Evolutionary conservation across 2,329 filamentous ascomycete genomes (phyloP).

Genomic region (Helotiales sp.): DNA sequence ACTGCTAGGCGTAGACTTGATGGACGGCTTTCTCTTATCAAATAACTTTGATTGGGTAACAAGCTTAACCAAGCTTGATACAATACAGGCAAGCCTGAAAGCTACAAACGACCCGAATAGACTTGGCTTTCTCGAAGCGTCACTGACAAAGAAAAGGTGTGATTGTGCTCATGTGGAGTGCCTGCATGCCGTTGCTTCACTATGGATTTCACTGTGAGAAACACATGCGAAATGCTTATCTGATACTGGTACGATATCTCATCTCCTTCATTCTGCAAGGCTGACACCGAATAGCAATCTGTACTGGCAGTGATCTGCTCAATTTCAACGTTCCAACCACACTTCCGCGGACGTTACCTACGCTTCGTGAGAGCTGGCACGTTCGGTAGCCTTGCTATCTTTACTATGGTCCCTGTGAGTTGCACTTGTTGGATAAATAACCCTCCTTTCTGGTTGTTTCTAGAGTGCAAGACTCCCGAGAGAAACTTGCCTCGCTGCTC

Average conservation of each 20-base stretch:
- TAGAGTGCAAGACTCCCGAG: too few relatives aligned
- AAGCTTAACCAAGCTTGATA: too few relatives aligned
- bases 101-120: too few relatives aligned
- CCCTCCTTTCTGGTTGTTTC: too few relatives aligned
- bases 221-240: conserved; percentile 38
- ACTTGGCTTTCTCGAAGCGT: too few relatives aligned
- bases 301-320: conserved; percentile 40
- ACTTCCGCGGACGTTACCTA: conserved; percentile 40
- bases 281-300: conserved; percentile 22
- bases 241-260: conserved; percentile 31
- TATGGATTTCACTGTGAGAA: conserved; percentile 49
- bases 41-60: too few relatives aligned
- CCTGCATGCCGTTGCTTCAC: conserved; percentile 58
- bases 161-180: conserved; percentile 60
- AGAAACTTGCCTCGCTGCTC: too few relatives aligned
- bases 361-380: conserved; percentile 41
- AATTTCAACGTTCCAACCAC: conserved; percentile 38
- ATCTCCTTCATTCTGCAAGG: not conserved
- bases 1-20: too few relatives aligned
- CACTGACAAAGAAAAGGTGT: too few relatives aligned
- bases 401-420: conserved; percentile 42
- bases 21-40: too few relatives aligned
- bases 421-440: too few relatives aligned
- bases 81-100: too few relatives aligned
- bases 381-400: conserved; percentile 43